Evolutionary conservation across 805 yeast species (phyloP).

Genomic region (Diddensiella caesifluorescens): DNA sequence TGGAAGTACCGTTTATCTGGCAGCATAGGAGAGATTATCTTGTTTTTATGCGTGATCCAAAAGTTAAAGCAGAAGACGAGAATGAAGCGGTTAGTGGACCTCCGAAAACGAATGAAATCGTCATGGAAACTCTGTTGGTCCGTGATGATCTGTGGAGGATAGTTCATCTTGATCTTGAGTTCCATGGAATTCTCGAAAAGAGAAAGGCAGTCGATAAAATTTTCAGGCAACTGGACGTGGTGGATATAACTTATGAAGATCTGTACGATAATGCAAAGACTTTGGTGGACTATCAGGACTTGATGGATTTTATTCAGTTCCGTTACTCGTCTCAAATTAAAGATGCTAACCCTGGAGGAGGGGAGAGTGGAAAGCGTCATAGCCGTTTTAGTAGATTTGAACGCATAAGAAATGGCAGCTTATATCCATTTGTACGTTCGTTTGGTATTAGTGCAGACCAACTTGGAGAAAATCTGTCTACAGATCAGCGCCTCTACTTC

Average conservation of each 20-base stretch:
- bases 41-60: conserved; percentile 46
- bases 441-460: conserved; percentile 76
- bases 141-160: conserved; percentile 94
- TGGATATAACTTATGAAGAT: conserved; percentile 55
- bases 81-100: conserved; percentile 7
- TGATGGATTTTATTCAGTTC: conserved; percentile 77
- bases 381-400: conserved; percentile 37
- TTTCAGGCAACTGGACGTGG: conserved; percentile 41
- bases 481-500: conserved; percentile 61
- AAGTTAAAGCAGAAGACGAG: conserved; percentile 7
- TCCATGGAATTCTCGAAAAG: conserved; percentile 76
- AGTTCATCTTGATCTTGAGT: conserved; percentile 79
- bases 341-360: conserved; percentile 29
- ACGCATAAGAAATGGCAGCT: conserved; percentile 52
- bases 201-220: conserved; percentile 51
- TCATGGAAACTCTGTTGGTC: conserved; percentile 30
- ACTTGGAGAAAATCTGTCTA: conserved; percentile 74
- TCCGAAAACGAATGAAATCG: conserved; percentile 37
- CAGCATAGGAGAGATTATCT: conserved; percentile 90
- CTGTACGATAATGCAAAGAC: conserved; percentile 52
- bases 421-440: conserved; percentile 61
- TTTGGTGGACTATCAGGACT: conserved; percentile 79
- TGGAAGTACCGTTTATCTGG: conserved; percentile 94
- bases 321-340: conserved; percentile 56
- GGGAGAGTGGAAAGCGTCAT: conserved; percentile 32